Evolutionary conservation across 306 rosid species (phyloP), one percentile per base, ranked within the genome.

Genomic region (Herpetospermum pedunculosum): DNA sequence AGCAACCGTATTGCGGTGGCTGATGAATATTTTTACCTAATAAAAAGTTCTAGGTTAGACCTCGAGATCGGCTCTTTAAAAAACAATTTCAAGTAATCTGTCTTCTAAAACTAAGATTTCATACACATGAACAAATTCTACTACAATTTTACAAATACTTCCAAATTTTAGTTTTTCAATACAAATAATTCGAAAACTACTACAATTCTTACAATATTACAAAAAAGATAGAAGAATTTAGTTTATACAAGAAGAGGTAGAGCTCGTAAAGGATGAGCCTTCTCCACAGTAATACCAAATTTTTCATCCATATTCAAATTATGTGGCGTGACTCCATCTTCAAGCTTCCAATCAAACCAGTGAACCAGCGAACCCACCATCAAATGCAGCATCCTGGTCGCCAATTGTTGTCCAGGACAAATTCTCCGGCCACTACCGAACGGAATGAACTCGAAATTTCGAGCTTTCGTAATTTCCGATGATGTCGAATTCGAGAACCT

Each of bases 331-430:
- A 68, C 63, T 1, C 81, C 80, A 76, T 67, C 69, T 59, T 82
- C 84, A 43, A 82, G 70, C 80, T 72, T 73, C 83, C 87, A 84
- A 72, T 78, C 75, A n/a, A 80, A 87, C 2, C 43, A 64, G 62
- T 82, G 80, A 4, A 87, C 15, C 7, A 83, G 68, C 0, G 85
- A 82, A 19, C 88, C 86, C 72, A 87, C 52, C 46, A 77, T 75
- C 84, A 81, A 37, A 53, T 76, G 79, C 72, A 84, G 7, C 79
- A 84, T 82, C n/a, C 84, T 38, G 37, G 16, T 57, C 0, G 84
- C 88, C 79, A 85, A 46, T 5, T 72, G 79, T 52, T 73, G 58
- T 4, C 88, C 90, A 6, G 85, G 85, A n/a, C 88, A 87, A 15
- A 74, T 84, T 48, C 86, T 64, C 13, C 86, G 34, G 18, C 83